These are phyloP conservation scores for Pleurotus cornucopiae DNA, from an alignment of 768 basidiomycete genomes.

Conservation along the genomic window DNA sequence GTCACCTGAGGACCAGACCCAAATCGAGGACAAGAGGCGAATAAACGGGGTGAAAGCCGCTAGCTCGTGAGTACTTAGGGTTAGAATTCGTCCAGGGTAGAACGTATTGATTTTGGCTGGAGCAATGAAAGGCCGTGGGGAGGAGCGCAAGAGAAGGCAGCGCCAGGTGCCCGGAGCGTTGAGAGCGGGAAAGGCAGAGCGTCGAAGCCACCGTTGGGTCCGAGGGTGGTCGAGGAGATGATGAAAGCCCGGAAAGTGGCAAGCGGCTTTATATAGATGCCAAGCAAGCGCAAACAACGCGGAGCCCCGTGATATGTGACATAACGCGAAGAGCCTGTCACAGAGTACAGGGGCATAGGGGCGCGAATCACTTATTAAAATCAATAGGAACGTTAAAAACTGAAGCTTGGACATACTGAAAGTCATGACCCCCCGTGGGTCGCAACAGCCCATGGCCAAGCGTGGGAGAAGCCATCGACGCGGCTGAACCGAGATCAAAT, in stretches of 20 bases:
- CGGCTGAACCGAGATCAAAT: too few species aligned
- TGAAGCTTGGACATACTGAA: too few species aligned
- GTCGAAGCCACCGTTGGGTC: background rate
- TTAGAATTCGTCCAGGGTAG: constrained; percentile 51
- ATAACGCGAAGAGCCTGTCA: too few species aligned
- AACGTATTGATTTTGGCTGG: constrained; percentile 51
- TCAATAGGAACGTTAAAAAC: too few species aligned
- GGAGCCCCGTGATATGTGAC: background rate
- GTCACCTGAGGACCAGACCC: constrained; percentile 17
- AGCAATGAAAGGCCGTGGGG: constrained; percentile 31
- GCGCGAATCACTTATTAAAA: too few species aligned
- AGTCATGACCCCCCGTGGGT: too few species aligned
- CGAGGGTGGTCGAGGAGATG: constrained; percentile 3
- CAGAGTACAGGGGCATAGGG: too few species aligned
- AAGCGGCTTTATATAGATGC: background rate
- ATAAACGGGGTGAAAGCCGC: constrained; percentile 25
- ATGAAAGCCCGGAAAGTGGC: background rate
- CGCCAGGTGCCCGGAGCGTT: constrained; percentile 48
- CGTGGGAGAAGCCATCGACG: too few species aligned
- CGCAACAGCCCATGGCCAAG: too few species aligned
- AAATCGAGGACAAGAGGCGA: constrained; percentile 21
- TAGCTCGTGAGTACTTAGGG: constrained; percentile 46
- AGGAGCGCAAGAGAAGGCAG: constrained; percentile 15
- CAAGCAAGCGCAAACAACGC: background rate
- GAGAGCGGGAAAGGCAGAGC: constrained; percentile 29